Evolutionary conservation across 345 rosid genomes (phyloP).

Genomic region (Gossypium mustelinum): DNA sequence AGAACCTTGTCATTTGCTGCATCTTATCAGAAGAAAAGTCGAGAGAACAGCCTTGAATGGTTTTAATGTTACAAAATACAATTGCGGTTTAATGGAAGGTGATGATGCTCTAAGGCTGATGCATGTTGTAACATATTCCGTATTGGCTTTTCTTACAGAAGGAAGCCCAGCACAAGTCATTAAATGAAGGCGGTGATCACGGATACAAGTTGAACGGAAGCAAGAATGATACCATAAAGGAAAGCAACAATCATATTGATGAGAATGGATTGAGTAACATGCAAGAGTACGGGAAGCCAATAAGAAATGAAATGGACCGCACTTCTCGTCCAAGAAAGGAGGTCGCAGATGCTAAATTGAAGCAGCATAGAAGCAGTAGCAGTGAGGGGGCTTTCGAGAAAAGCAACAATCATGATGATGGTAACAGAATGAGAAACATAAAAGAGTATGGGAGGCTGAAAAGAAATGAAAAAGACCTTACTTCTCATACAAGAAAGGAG

Average conservation of each 20-base stretch:
- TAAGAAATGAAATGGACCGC: conserved; percentile 20
- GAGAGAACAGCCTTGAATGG: neutral
- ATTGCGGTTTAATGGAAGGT: neutral
- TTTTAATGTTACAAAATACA: neutral
- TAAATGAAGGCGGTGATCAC: conserved; percentile 11
- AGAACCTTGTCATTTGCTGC: neutral
- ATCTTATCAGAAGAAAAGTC: neutral
- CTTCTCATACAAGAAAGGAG: neutral
- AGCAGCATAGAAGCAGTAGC: conserved; percentile 29
- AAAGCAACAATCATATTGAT: no score
- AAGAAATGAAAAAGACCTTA: neutral
- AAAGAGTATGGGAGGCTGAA: neutral
- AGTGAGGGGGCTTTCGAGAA: neutral
- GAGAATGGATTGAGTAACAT: neutral
- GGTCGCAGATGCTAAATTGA: conserved; percentile 2
- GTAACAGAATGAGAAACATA: neutral
- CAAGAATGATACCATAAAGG: conserved; percentile 9
- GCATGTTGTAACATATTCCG: neutral
- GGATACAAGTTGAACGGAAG: conserved; percentile 21
- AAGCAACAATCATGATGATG: neutral
- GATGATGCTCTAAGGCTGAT: no score
- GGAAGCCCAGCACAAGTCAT: conserved; percentile 7
- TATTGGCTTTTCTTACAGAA: conserved; percentile 19
- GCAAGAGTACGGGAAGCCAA: conserved; percentile 12
- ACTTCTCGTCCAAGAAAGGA: conserved; percentile 18